Conservation (phyloP, 2,329 filamentous ascomycete genomes). For the Penicillium aurantiogriseum region DNA sequence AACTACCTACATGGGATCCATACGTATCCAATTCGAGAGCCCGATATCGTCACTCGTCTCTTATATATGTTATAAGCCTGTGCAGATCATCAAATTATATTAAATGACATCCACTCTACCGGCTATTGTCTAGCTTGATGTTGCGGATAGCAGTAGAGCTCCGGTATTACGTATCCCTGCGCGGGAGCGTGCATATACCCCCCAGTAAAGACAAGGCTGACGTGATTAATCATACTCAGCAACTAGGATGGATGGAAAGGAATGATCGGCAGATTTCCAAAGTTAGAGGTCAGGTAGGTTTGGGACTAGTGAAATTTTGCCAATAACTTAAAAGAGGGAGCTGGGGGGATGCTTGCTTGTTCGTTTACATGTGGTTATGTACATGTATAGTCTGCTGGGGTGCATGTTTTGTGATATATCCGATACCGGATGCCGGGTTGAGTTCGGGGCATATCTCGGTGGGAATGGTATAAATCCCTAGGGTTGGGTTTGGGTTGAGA, state of each 20-base stretch:
- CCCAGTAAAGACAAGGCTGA: neutral
- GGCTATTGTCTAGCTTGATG: neutral
- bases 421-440: neutral
- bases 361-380: neutral
- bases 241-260: neutral
- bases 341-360: neutral
- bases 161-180: neutral
- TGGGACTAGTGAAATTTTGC: neutral
- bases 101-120: neutral
- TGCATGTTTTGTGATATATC: slow-evolving; percentile 10
- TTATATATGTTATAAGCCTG: neutral
- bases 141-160: neutral
- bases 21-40: neutral
- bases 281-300: neutral
- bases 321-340: slow-evolving; percentile 1
- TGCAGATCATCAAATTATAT: neutral
- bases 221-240: neutral
- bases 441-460: neutral
- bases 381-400: neutral
- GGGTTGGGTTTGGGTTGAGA: neutral
- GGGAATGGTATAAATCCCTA: neutral
- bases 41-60: neutral
- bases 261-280: neutral
- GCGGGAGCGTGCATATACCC: neutral
- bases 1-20: neutral